Evolutionary conservation across 768 basidiomycete species (phyloP).

Genomic region (Leucocoprinus sp.): DNA sequence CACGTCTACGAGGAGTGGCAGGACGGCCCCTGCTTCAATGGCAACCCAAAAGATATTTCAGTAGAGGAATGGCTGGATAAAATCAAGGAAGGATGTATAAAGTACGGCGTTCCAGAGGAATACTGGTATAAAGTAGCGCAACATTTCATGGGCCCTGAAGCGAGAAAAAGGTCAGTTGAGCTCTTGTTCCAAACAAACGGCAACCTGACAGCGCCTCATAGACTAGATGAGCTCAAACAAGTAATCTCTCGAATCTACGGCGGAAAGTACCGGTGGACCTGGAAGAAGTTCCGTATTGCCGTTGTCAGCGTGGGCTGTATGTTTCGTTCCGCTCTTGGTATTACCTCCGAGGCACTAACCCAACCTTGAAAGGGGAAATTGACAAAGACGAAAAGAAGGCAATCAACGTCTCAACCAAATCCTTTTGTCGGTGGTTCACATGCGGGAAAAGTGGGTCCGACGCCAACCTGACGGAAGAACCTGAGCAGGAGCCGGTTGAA

Average conservation of each 20-base stretch:
- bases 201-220: constrained; percentile 14
- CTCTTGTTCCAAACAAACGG: neutral
- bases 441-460: constrained; percentile 33
- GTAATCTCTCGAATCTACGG: constrained; percentile 70
- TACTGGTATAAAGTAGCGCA: constrained; percentile 80
- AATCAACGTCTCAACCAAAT: constrained; percentile 48
- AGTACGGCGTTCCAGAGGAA: constrained; percentile 67
- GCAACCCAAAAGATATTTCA: constrained; percentile 56
- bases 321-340: constrained; percentile 22
- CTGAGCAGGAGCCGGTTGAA: constrained; percentile 17
- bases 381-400: constrained; percentile 51
- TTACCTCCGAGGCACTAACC: neutral
- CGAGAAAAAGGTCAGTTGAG: constrained; percentile 41
- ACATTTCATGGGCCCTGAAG: constrained; percentile 64
- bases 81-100: constrained; percentile 63
- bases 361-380: constrained; percentile 51
- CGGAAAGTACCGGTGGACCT: constrained; percentile 73
- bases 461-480: constrained; percentile 1
- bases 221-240: constrained; percentile 61
- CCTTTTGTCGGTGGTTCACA: constrained; percentile 45
- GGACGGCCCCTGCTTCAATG: constrained; percentile 57
- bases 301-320: constrained; percentile 78
- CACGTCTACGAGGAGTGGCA: constrained; percentile 60
- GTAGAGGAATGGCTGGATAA: constrained; percentile 69
- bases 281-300: constrained; percentile 76